Percentiles rank a stretch among this genome's conserved stretches.
Conservation (phyloP, 768 basidiomycete genomes). For the Tylopilus felleus region DNA sequence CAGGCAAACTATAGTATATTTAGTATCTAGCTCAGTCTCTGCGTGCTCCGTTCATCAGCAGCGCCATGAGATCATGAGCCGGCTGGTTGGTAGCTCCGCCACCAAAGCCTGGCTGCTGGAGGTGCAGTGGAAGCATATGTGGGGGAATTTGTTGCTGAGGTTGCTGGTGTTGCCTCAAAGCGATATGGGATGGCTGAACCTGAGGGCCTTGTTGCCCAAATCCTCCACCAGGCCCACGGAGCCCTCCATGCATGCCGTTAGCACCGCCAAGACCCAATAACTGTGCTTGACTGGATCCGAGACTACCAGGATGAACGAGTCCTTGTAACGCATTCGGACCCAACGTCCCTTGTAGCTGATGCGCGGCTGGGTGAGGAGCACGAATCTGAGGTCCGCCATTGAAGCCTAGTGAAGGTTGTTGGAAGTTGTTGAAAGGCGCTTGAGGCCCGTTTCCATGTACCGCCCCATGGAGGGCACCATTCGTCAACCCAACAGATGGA, state of each 20-base stretch:
- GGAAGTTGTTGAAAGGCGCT: slow-evolving; percentile 54
- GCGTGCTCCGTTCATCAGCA: slow-evolving; percentile 71
- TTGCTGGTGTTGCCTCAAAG: slow-evolving; percentile 36
- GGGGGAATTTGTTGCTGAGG: slow-evolving; percentile 54
- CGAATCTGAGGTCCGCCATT: slow-evolving; percentile 45
- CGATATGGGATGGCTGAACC: slow-evolving; percentile 29
- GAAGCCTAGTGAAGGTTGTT: slow-evolving; percentile 44
- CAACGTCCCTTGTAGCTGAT: slow-evolving; percentile 47
- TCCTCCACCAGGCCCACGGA: slow-evolving; percentile 47
- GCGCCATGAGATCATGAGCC: slow-evolving; percentile 75
- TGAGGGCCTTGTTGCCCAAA: slow-evolving; percentile 34
- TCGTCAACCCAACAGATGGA: slow-evolving; percentile 41
- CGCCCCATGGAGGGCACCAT: slow-evolving; percentile 43
- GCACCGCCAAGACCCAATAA: slow-evolving; percentile 45
- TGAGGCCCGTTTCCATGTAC: slow-evolving; percentile 47
- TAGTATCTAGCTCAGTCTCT: slow-evolving; percentile 49
- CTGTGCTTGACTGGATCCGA: slow-evolving; percentile 49
- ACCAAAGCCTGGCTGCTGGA: slow-evolving; percentile 56
- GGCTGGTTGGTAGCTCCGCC: slow-evolving; percentile 50
- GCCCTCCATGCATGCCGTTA: slow-evolving; percentile 42
- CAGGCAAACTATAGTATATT: slow-evolving; percentile 10
- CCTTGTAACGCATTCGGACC: slow-evolving; percentile 49
- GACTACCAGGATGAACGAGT: slow-evolving; percentile 49
- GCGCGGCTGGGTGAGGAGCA: slow-evolving; percentile 42
- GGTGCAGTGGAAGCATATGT: slow-evolving; percentile 50